phyloP scores from a whole-genome alignment of 163 green algal genomes.

The Chlamydomonas reinhardtii region DNA sequence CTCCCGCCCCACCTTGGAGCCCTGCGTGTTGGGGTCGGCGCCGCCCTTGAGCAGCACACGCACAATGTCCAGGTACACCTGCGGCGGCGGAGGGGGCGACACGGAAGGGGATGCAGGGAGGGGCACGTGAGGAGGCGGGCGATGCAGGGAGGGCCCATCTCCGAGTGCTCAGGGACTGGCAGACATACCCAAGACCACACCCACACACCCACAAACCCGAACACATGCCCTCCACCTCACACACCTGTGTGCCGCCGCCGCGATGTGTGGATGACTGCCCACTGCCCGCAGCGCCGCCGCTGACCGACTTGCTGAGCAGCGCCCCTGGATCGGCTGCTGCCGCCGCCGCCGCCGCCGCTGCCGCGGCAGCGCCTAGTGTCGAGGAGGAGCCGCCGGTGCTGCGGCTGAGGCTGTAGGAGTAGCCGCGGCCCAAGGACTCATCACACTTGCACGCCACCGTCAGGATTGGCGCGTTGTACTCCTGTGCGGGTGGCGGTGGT shows the following conservation, averaged over 20 bases:
- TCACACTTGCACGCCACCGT: conserved; percentile 18
- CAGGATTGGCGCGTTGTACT: conserved; percentile 26
- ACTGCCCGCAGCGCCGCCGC: too few species aligned
- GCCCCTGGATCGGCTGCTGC: too few species aligned
- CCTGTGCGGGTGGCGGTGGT: not conserved
- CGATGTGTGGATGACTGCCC: too few species aligned
- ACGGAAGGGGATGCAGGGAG: too few species aligned
- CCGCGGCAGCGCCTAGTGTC: not conserved
- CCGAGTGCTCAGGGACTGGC: too few species aligned
- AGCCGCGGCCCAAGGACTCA: not conserved
- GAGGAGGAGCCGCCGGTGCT: not conserved
- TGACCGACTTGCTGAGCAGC: too few species aligned
- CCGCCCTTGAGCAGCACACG: conserved; percentile 12
- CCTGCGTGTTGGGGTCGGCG: conserved; percentile 40
- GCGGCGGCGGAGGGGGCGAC: not conserved
- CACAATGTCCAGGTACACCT: conserved; percentile 43
- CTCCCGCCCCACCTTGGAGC: conserved; percentile 19
- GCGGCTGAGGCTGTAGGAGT: not conserved
- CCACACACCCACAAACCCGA: not conserved
- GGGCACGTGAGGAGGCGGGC: not conserved
- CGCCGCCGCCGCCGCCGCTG: too few species aligned
- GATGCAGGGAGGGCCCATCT: not conserved
- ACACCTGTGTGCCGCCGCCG: too few species aligned
- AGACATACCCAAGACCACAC: not conserved
- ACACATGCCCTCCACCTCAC: too few species aligned